A percentile compares a stretch with the other conserved stretches of the same genome.
Evolutionary conservation across 169 alveolate genomes (phyloP).

Genomic region (Plasmodium inui): DNA sequence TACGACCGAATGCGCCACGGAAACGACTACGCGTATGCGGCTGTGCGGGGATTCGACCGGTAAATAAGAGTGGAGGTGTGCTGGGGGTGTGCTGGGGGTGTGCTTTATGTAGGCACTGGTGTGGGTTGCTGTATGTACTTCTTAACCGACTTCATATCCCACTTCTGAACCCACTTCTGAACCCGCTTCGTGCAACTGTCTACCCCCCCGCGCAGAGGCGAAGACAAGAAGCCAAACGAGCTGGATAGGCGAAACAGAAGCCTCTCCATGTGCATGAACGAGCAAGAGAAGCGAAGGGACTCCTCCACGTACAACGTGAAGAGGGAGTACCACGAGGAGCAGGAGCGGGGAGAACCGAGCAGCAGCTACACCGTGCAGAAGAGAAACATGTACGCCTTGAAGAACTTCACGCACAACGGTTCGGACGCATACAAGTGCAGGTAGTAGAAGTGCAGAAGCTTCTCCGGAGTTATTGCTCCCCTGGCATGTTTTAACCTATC

Average conservation of each 20-base stretch:
- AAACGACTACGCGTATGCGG: constrained; percentile 20
- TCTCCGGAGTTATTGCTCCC: not conserved
- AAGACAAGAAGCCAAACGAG: constrained; percentile 26
- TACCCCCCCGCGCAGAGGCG: constrained; percentile 18
- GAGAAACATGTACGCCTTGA: constrained; percentile 37
- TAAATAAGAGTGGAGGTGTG: not conserved
- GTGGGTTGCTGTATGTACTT: not conserved
- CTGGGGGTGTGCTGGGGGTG: not conserved
- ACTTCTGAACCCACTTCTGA: not conserved
- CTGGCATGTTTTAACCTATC: not conserved
- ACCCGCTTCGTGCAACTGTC: not conserved
- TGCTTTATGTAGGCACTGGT: not conserved
- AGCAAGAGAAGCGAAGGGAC: constrained; percentile 20
- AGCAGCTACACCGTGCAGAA: constrained; percentile 16
- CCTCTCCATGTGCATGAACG: constrained; percentile 39
- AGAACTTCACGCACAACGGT: constrained; percentile 40
- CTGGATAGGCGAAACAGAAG: constrained; percentile 60
- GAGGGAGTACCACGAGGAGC: constrained; percentile 16
- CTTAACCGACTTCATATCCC: not conserved
- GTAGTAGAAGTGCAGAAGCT: not conserved
- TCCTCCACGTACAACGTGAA: constrained; percentile 25
- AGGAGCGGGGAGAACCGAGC: not conserved
- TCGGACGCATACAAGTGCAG: constrained; percentile 34
- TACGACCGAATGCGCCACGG: constrained; percentile 26
- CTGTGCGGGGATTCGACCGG: constrained; percentile 45